Conservation (phyloP, 202 grass and related monocot species). For the Setaria viridis region DNA sequence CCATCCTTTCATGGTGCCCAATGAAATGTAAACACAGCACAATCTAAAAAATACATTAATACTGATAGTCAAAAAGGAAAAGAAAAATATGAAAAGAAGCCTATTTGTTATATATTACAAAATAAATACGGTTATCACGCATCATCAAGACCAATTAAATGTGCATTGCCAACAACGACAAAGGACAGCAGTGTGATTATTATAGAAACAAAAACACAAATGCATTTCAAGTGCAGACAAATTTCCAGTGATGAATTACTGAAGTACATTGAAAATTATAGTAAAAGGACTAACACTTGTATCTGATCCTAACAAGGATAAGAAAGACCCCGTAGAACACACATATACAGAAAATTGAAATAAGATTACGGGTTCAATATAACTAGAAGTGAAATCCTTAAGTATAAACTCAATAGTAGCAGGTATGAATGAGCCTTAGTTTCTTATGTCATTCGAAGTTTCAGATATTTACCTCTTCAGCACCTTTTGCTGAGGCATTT, state of each 20-base stretch:
- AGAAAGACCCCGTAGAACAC: not conserved
- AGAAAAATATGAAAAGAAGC: not conserved
- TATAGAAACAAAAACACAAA: slow-evolving; percentile 8
- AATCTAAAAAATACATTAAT: not conserved
- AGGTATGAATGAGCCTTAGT: slow-evolving; percentile 19
- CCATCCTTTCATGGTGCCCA: slow-evolving; percentile 21
- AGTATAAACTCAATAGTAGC: not conserved
- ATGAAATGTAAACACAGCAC: not conserved
- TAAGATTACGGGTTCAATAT: not conserved
- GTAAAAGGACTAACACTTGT: not conserved
- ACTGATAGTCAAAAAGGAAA: slow-evolving; percentile 11
- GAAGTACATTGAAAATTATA: not conserved
- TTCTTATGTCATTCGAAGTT: not conserved
- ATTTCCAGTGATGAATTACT: not conserved
- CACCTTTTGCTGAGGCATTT: slow-evolving; percentile 50
- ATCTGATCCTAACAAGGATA: slow-evolving; percentile 3
- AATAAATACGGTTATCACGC: not conserved
- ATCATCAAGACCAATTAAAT: not conserved
- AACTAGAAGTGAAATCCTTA: not conserved
- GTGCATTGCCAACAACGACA: not conserved
- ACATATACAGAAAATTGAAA: not conserved
- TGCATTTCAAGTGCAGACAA: not conserved
- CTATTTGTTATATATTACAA: not conserved
- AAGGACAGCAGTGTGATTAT: not conserved
- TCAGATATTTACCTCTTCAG: slow-evolving; percentile 74